Evolutionary conservation across 805 yeast genomes (phyloP).

Genomic region (Ogataea sp.): DNA sequence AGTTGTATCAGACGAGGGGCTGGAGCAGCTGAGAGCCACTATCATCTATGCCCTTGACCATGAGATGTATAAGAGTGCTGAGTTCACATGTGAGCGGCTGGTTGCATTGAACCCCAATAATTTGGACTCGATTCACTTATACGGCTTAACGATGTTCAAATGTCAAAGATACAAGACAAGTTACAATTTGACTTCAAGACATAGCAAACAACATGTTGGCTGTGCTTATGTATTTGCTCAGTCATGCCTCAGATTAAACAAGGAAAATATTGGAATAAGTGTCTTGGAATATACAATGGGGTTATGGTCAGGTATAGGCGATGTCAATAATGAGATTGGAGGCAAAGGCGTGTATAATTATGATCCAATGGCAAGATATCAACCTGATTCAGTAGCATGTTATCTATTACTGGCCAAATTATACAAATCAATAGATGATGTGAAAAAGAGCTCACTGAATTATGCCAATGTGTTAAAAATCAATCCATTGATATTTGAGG

Average conservation of each 20-base stretch:
- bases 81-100: conserved; percentile 77
- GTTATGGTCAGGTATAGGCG: conserved; percentile 23
- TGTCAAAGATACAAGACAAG: conserved; percentile 56
- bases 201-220: conserved; percentile 50
- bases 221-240: conserved; percentile 71
- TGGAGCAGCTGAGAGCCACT: conserved; percentile 40
- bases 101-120: conserved; percentile 52
- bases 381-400: conserved; percentile 67
- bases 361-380: conserved; percentile 7
- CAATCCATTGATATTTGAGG: conserved; percentile 83
- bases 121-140: conserved; percentile 57
- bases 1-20: conserved; percentile 13
- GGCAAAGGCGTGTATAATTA: conserved; percentile 1
- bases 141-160: conserved; percentile 58
- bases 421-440: conserved; percentile 48
- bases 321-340: conserved; percentile 1
- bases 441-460: conserved; percentile 54
- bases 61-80: conserved; percentile 67
- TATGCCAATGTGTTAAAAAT: conserved; percentile 61
- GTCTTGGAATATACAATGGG: conserved; percentile 33
- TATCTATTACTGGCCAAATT: conserved; percentile 65
- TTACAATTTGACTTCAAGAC: conserved; percentile 34
- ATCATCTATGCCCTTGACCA: conserved; percentile 68
- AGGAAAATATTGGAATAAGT: conserved; percentile 53
- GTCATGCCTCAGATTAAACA: conserved; percentile 49